Percentiles rank a stretch among this genome's conserved stretches.
Conservation (phyloP, 148 eudicot genomes). For the Hydrangea macrophylla region DNA sequence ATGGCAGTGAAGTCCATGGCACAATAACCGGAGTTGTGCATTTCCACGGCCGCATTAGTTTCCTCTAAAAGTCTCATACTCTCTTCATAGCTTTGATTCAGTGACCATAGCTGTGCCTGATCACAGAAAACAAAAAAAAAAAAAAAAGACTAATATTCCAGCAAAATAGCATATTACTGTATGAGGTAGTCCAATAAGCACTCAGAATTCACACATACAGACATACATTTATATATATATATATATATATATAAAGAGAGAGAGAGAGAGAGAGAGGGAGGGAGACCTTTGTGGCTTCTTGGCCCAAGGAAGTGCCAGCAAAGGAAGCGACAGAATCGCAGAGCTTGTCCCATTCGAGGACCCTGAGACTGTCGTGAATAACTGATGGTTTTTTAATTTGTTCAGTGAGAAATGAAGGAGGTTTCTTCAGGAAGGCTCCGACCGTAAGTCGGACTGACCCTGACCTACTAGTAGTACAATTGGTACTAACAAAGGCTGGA, state of each 20-base stretch:
- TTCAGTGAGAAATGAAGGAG: constrained; percentile 3
- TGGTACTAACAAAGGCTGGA: not conserved
- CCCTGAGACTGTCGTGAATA: constrained; percentile 57
- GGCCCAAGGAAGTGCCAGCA: constrained; percentile 72
- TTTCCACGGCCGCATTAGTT: constrained; percentile 88
- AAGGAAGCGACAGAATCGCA: constrained; percentile 87
- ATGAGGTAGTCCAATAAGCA: too few relatives aligned
- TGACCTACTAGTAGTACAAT: not conserved
- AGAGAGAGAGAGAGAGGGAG: constrained; percentile 7
- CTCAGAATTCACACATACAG: not conserved
- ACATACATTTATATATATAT: not conserved
- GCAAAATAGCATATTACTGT: too few relatives aligned
- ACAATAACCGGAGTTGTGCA: constrained; percentile 54
- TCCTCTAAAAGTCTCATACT: constrained; percentile 65
- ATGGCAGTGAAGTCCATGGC: constrained; percentile 61
- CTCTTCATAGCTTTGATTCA: constrained; percentile 67
- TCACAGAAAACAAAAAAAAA: constrained; percentile 8
- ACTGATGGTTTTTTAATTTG: constrained; percentile 21
- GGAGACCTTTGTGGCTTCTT: constrained; percentile 58
- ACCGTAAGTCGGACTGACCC: not conserved
- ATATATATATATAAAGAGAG: not conserved
- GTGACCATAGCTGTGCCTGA: constrained; percentile 65
- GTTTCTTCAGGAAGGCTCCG: constrained; percentile 17
- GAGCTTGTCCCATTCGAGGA: constrained; percentile 83
- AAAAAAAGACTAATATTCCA: not conserved